phyloP scores from a whole-genome alignment of 148 eudicot genomes.

The Drosera capensis region DNA sequence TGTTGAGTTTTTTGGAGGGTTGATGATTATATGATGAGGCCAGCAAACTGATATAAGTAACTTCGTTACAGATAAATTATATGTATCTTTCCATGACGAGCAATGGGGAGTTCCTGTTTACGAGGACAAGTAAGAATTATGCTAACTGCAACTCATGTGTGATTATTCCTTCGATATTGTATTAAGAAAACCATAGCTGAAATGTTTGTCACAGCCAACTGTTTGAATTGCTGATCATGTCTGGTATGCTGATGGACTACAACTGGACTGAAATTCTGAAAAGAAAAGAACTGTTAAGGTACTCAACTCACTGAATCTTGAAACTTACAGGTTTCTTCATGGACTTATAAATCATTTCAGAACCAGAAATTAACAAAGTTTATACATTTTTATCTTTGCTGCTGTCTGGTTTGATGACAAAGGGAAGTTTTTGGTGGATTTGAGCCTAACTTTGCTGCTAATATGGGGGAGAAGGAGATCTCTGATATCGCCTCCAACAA shows the following conservation, averaged over 20 bases:
- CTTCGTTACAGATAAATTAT: constrained; percentile 41
- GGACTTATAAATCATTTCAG: not conserved
- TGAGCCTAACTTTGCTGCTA: constrained; percentile 55
- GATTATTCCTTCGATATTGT: not conserved
- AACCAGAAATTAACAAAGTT: not conserved
- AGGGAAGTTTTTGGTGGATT: constrained; percentile 79
- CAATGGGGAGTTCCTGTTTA: constrained; percentile 96
- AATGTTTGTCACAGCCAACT: constrained; percentile 37
- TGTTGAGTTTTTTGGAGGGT: too few relatives aligned
- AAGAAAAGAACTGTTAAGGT: constrained; percentile 60
- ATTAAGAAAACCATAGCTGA: not conserved
- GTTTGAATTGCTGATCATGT: constrained; percentile 78
- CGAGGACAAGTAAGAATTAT: constrained; percentile 67
- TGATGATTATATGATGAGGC: not conserved
- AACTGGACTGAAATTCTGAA: constrained; percentile 93
- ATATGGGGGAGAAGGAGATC: constrained; percentile 67
- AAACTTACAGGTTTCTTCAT: not conserved
- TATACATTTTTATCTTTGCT: not conserved
- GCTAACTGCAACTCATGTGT: not conserved
- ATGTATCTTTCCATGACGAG: constrained; percentile 87
- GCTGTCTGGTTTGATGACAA: not conserved
- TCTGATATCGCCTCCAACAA: constrained; percentile 52
- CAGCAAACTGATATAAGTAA: not conserved
- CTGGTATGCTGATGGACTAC: constrained; percentile 91
- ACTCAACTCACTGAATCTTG: not conserved